phyloP scores from a whole-genome alignment of 495 filamentous ascomycete genomes.

The Cairneyella variabilis region DNA sequence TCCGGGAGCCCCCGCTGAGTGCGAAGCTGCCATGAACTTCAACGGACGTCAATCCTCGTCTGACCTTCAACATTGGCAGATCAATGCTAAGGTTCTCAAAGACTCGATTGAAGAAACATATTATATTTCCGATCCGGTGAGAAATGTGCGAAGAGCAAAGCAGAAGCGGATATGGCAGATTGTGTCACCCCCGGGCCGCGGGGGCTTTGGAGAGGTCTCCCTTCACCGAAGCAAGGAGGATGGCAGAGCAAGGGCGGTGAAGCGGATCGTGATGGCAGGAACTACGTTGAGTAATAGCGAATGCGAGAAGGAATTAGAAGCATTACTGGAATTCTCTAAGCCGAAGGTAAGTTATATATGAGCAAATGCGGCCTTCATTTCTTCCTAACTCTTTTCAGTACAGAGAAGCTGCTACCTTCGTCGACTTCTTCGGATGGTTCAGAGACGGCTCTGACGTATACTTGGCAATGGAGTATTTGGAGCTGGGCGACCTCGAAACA shows the following conservation, averaged over 20 bases:
- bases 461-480: constrained; percentile 33
- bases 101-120: constrained; percentile 4
- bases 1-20: too few relatives aligned
- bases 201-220: constrained; percentile 12
- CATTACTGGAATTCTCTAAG: constrained; percentile 15
- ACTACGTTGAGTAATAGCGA: not conserved
- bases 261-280: not conserved
- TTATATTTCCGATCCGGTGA: constrained; percentile 5
- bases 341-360: constrained; percentile 15
- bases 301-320: constrained; percentile 11
- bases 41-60: too few relatives aligned
- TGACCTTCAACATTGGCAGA: constrained; percentile 15
- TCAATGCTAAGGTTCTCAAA: constrained; percentile 7
- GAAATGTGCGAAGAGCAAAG: constrained; percentile 1
- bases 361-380: not conserved
- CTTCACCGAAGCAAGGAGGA: constrained; percentile 9
- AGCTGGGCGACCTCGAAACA: constrained; percentile 19
- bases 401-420: constrained; percentile 2
- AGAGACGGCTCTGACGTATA: constrained; percentile 12
- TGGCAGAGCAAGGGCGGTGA: constrained; percentile 3
- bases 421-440: constrained; percentile 18
- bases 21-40: too few relatives aligned
- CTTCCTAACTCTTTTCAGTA: not conserved
- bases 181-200: not conserved
- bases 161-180: constrained; percentile 5